These are phyloP conservation scores for Barbatosphaeria neglecta DNA, from an alignment of 495 filamentous ascomycete genomes.

Conservation along the genomic window DNA sequence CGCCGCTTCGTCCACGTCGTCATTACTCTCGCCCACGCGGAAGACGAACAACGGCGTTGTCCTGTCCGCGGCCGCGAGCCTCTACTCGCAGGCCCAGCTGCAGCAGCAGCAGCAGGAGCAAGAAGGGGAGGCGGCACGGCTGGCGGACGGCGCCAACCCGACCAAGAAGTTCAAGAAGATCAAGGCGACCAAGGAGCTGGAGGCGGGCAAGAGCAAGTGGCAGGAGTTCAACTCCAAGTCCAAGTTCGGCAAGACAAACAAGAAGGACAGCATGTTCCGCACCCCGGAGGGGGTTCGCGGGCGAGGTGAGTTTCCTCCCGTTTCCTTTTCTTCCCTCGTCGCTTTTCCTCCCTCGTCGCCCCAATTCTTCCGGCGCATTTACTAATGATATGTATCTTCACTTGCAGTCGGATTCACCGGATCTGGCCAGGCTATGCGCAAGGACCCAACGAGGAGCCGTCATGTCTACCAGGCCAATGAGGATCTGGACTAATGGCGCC, in stretches of 20 bases:
- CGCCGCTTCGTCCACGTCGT: no score
- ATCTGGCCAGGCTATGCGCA: constrained; percentile 87
- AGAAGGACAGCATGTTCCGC: constrained; percentile 96
- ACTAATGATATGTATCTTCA: constrained; percentile 26
- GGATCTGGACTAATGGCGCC: constrained; percentile 46
- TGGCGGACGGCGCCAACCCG: constrained; percentile 29
- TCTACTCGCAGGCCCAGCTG: constrained; percentile 67
- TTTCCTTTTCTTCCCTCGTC: not conserved
- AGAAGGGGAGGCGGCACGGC: constrained; percentile 18
- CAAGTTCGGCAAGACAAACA: constrained; percentile 57
- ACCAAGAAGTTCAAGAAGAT: constrained; percentile 51
- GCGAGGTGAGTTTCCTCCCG: constrained; percentile 49
- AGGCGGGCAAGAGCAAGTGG: constrained; percentile 88
- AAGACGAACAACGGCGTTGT: constrained; percentile 52
- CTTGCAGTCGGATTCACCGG: constrained; percentile 82
- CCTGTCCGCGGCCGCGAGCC: constrained; percentile 66
- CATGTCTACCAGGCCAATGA: constrained; percentile 79
- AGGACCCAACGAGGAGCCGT: constrained; percentile 69
- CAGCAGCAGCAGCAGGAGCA: constrained; percentile 55
- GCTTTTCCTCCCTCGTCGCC: not conserved
- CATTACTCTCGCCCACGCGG: not conserved
- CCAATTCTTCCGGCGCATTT: not conserved
- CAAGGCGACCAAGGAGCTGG: constrained; percentile 80
- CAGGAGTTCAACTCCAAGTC: constrained; percentile 78
- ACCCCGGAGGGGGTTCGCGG: constrained; percentile 77